Base-by-base conservation (phyloP, 2,329 filamentous ascomycete genomes). In the Paraconiothyrium brasiliense region DNA sequence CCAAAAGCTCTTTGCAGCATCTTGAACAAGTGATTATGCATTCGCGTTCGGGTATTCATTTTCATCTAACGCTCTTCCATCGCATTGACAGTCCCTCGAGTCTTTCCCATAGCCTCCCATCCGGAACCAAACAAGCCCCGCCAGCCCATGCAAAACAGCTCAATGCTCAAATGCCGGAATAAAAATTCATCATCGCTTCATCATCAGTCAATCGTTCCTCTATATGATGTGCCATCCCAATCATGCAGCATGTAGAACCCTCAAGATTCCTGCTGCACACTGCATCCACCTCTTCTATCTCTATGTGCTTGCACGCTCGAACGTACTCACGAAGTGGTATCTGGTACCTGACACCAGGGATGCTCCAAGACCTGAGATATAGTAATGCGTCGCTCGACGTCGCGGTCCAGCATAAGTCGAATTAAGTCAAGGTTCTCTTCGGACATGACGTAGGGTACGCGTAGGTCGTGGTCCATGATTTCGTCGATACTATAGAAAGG, bases 401-500 rank as follows among this genome's bases (percentile, higher is more conserved):
- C 91, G 43, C 95, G 89, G 77, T 98, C 89, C 32, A 99, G 88
- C 95, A 99, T 98, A 75, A 89, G 85, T 46, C 93, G 88, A 65
- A 99, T 91, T 56, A 99, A 84, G 71, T 97, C 91, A 68, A 99
- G 96, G 78, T 93, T 97, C 68, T 94, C 91, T 67, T 97, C 93
- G 78, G 92, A 93, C 82, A 94, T 89, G 37, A 91, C 87, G 77
- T 92, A 97, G 0, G 95, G 95, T 32, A 99, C 90, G 51, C 95
- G 88, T 61, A 99, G 84, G 71, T 97, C 94, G 73, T 94, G 94
- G 77, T 99, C 95, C 87, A 98, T 96, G 74, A 99, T 99, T 83
- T 99, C 95, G 78, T 99, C 95, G 73, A 98, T 95, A 79, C 92
- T 96, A 85, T 98, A 98, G 79, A 97, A 99, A 0, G 95, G 94